Percentiles rank a stretch among this genome's conserved stretches.
These are phyloP conservation scores for Volvox reticuliferus DNA, from an alignment of 139 green algal genomes.

Conservation along the genomic window DNA sequence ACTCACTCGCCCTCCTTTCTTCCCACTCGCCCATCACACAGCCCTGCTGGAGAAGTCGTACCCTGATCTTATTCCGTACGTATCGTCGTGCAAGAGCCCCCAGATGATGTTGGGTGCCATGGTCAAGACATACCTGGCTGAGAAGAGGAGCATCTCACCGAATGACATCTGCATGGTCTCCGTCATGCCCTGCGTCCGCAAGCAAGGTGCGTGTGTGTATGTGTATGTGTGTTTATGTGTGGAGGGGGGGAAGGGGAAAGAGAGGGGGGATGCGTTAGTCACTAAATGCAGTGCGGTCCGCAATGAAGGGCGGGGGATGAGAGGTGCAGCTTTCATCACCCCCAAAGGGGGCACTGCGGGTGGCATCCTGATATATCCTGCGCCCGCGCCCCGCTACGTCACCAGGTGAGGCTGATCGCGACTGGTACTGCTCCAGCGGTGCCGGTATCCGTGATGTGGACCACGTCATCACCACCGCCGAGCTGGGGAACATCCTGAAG, in stretches of 20 bases:
- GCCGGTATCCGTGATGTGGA: constrained; percentile 67
- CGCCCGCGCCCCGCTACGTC: too few species aligned
- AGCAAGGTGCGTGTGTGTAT: constrained; percentile 59
- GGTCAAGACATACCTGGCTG: constrained; percentile 76
- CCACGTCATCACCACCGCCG: constrained; percentile 79
- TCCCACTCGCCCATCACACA: background rate
- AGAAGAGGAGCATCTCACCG: constrained; percentile 47
- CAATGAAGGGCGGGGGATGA: too few species aligned
- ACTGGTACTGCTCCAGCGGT: constrained; percentile 58
- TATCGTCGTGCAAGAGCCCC: constrained; percentile 76
- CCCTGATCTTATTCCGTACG: constrained; percentile 82
- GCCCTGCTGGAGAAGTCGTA: constrained; percentile 78
- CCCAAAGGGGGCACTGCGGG: too few species aligned
- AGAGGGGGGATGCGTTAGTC: too few species aligned
- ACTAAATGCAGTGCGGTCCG: too few species aligned
- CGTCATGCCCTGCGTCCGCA: constrained; percentile 82
- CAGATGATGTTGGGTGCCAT: constrained; percentile 82
- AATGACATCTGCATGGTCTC: constrained; percentile 62
- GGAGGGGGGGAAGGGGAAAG: too few species aligned
- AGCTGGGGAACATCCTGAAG: constrained; percentile 72
- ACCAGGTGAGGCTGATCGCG: constrained; percentile 70
- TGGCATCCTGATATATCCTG: too few species aligned
- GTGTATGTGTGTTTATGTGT: too few species aligned
- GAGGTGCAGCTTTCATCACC: too few species aligned
- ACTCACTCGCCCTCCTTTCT: too few species aligned